Base-by-base conservation (phyloP, 345 rosid species). In the Corchorus olitorius region DNA sequence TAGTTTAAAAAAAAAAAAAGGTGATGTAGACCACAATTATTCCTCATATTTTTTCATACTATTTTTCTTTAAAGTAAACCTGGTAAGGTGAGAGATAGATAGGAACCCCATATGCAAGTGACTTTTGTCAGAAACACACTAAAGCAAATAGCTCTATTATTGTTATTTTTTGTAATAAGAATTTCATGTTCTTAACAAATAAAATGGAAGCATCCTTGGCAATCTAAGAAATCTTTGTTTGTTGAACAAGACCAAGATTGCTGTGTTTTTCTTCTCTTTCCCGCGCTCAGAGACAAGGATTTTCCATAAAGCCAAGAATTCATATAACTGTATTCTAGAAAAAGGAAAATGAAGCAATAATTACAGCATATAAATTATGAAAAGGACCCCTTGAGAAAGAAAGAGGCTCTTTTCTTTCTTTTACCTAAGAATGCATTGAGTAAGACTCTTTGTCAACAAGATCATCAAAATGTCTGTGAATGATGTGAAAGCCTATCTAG, bases 71-170 rank as follows among this genome's bases (percentile, higher is more conserved):
- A 60, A 20, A 71, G 70, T 65, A 48, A 70, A 43, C 70, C 60
- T 72, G 64, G 22, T 52, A 46, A 77, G 67, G 16, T 45, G 48
- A 76, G 39, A 72, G 27, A 27, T 27, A 27, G 27, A 27, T 27
- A 27, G 79, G 76, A 58, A 70, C 72, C 46, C 78, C 72, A 72
- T 58, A 15, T 48, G 56, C 56, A 74, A 61, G 48, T 63, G 12
- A 64, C 80, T 82, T 83, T 85, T 80, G 83, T 80, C 78, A 83
- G 84, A 78, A 76, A 64, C 85, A 64, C 85, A 76, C 81, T 72
- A 74, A 64, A 77, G 65, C 80, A 73, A 54, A 22, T 19, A 33
- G 75, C 45, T 70, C 56, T 2, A 66, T 77, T 76, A 77, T 81
- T 27, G 27, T 27, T 27, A 27, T 27, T 27, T 27, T 27, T 76